A percentile compares a stretch with the other conserved stretches of the same genome.
These are phyloP conservation scores for Colletotrichum melonis DNA, from an alignment of 2,329 filamentous ascomycete species.

Conservation along the genomic window DNA sequence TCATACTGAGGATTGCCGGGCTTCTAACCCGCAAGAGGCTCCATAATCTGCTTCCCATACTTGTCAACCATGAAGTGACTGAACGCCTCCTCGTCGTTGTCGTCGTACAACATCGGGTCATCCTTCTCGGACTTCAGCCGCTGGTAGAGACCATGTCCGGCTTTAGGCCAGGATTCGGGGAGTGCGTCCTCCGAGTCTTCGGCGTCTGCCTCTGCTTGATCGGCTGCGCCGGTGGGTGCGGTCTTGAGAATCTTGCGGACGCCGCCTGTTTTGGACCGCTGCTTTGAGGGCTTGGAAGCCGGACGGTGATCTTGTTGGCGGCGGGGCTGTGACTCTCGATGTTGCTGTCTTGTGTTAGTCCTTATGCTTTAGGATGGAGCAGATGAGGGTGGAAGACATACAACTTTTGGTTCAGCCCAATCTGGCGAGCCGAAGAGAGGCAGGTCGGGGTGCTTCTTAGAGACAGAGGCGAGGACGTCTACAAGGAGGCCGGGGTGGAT, in stretches of 20 bases:
- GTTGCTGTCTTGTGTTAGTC: background rate
- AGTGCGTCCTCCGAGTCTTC: slow-evolving; percentile 47
- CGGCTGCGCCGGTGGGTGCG: slow-evolving; percentile 30
- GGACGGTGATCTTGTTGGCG: background rate
- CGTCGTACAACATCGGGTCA: slow-evolving; percentile 51
- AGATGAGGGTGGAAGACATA: background rate
- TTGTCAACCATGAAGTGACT: slow-evolving; percentile 55
- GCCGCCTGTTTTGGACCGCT: slow-evolving; percentile 45
- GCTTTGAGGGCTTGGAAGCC: slow-evolving; percentile 37
- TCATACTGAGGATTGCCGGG: background rate
- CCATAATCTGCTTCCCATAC: slow-evolving; percentile 49
- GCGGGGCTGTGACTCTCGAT: background rate
- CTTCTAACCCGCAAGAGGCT: slow-evolving; percentile 38
- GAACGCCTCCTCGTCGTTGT: slow-evolving; percentile 55
- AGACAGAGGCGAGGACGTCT: slow-evolving; percentile 55
- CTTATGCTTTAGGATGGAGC: background rate
- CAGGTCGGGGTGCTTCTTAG: slow-evolving; percentile 54
- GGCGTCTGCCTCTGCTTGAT: slow-evolving; percentile 41
- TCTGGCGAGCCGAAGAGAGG: slow-evolving; percentile 55
- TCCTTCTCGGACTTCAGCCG: slow-evolving; percentile 50
- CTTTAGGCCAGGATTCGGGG: slow-evolving; percentile 53
- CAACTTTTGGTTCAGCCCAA: slow-evolving; percentile 45
- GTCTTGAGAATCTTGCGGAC: slow-evolving; percentile 48
- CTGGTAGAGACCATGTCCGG: slow-evolving; percentile 53
- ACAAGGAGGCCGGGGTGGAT: slow-evolving; percentile 53